A percentile compares a stretch with the other conserved stretches of the same genome.
These are phyloP conservation scores for Edaphochlamys debaryana DNA, from an alignment of 139 green algal species.

Conservation along the genomic window DNA sequence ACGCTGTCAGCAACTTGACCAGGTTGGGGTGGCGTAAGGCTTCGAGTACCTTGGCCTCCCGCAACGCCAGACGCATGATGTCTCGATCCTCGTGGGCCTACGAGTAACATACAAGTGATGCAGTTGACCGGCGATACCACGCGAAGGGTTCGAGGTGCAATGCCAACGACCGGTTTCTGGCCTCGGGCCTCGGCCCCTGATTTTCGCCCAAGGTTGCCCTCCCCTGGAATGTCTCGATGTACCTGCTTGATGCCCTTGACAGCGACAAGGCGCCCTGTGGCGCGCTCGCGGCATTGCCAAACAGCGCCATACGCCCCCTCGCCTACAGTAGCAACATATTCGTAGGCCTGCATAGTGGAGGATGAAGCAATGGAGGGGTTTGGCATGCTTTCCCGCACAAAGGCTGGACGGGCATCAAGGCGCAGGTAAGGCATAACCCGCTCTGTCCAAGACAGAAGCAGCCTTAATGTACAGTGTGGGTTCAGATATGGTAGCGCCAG, in stretches of 20 bases:
- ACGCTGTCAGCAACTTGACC: constrained; percentile 40
- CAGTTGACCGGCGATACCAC: not conserved
- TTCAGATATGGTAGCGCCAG: too few species aligned
- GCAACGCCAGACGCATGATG: constrained; percentile 43
- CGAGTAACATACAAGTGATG: not conserved
- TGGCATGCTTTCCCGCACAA: too few species aligned
- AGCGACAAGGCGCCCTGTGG: not conserved
- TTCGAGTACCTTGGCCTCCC: constrained; percentile 35
- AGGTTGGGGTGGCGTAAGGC: constrained; percentile 34
- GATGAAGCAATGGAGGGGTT: too few species aligned
- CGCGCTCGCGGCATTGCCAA: not conserved
- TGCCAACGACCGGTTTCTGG: too few species aligned
- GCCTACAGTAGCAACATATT: constrained; percentile 10
- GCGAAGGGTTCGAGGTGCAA: not conserved
- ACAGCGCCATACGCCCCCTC: constrained; percentile 14
- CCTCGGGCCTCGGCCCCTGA: too few species aligned
- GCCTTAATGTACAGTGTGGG: too few species aligned
- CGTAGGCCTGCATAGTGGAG: not conserved
- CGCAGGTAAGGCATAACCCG: too few species aligned
- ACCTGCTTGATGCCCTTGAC: constrained; percentile 29
- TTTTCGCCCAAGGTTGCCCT: too few species aligned
- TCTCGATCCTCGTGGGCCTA: constrained; percentile 23
- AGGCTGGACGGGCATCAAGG: too few species aligned
- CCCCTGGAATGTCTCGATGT: too few species aligned
- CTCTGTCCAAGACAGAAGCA: too few species aligned